These are phyloP conservation scores for Auricularia heimuer DNA, from an alignment of 768 basidiomycete species.

Conservation along the genomic window DNA sequence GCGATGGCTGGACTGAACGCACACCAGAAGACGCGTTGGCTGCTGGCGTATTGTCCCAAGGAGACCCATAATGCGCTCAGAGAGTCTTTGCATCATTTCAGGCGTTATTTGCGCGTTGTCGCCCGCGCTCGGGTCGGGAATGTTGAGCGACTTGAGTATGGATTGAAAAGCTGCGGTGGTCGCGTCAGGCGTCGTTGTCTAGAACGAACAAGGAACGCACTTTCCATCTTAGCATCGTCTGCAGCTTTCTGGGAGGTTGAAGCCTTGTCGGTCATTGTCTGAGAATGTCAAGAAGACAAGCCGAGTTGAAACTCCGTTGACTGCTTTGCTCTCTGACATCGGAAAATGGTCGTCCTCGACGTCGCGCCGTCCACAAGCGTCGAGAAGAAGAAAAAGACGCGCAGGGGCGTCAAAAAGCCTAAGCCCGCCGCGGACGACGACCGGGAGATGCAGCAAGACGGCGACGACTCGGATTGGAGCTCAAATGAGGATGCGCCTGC, in stretches of 20 bases:
- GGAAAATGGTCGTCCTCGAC: not conserved
- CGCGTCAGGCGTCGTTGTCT: not conserved
- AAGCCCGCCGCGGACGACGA: constrained; percentile 5
- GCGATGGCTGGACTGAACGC: not conserved
- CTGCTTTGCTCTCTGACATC: not conserved
- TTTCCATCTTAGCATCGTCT: not conserved
- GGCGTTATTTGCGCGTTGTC: not conserved
- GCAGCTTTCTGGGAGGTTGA: not conserved
- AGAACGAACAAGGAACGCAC: not conserved
- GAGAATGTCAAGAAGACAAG: not conserved
- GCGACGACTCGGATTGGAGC: constrained; percentile 3
- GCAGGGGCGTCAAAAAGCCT: constrained; percentile 5
- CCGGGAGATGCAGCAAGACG: not conserved
- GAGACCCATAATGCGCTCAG: not conserved
- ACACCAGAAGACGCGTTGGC: not conserved
- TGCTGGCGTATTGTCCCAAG: not conserved
- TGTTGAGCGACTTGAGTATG: constrained; percentile 3
- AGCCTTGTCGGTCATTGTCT: not conserved
- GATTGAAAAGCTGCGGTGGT: not conserved
- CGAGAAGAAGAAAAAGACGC: constrained; percentile 7
- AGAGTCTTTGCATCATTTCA: constrained; percentile 3
- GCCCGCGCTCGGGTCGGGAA: constrained; percentile 1
- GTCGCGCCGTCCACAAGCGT: not conserved
- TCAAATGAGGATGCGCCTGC: constrained; percentile 6
- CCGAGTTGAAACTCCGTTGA: not conserved